Conservation (phyloP, 108 stramenopile species). For the Nitzschia inconspicua region DNA sequence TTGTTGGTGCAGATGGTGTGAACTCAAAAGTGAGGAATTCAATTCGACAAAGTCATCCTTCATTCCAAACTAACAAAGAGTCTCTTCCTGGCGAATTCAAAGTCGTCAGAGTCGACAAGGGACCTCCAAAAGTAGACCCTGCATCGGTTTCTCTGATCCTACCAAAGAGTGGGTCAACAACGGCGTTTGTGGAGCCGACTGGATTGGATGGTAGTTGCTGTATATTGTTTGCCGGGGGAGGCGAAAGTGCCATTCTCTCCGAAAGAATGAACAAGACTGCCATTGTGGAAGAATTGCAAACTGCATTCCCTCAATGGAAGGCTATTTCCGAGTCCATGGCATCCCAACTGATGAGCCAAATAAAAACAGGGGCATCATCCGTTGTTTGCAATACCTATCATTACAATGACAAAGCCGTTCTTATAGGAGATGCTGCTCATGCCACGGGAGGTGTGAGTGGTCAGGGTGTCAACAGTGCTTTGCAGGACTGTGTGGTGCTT, state of each 20-base stretch:
- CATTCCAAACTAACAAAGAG: slow-evolving; percentile 26
- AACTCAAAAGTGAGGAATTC: slow-evolving; percentile 60
- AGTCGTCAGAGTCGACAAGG: slow-evolving; percentile 32
- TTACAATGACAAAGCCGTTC: slow-evolving; percentile 29
- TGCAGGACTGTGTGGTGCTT: slow-evolving; percentile 53
- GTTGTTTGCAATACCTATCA: slow-evolving; percentile 71
- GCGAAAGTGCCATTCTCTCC: slow-evolving; percentile 14
- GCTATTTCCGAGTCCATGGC: slow-evolving; percentile 36
- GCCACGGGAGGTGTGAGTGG: slow-evolving; percentile 79
- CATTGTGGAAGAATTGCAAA: slow-evolving; percentile 24
- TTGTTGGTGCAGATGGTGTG: slow-evolving; percentile 73
- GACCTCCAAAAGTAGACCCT: slow-evolving; percentile 57
- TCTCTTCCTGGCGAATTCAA: slow-evolving; percentile 62
- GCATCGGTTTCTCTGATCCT: slow-evolving; percentile 52
- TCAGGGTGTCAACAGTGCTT: slow-evolving; percentile 73
- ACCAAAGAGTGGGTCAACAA: slow-evolving; percentile 43
- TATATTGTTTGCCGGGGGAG: slow-evolving; percentile 57
- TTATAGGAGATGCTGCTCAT: slow-evolving; percentile 79
- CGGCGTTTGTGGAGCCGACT: slow-evolving; percentile 71
- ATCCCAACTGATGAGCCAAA: slow-evolving; percentile 42
- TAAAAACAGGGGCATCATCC: slow-evolving; percentile 38
- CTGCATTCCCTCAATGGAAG: slow-evolving; percentile 55
- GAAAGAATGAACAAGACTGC: slow-evolving; percentile 21
- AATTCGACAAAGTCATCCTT: slow-evolving; percentile 24
- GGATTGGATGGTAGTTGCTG: slow-evolving; percentile 45